These are phyloP conservation scores for Lyophyllum semitale DNA, from an alignment of 768 basidiomycete species.

Conservation along the genomic window DNA sequence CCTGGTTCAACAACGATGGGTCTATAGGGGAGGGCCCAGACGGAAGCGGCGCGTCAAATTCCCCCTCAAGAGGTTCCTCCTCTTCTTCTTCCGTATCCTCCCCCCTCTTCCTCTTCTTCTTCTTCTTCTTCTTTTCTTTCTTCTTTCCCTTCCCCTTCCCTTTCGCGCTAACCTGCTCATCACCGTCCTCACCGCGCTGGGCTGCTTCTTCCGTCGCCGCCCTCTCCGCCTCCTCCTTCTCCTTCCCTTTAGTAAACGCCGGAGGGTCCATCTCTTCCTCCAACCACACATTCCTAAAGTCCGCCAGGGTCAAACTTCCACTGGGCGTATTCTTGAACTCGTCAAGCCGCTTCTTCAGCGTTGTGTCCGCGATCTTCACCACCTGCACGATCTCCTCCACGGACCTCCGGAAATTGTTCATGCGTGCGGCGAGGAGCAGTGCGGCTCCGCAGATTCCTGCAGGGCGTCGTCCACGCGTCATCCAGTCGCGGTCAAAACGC, in stretches of 20 bases:
- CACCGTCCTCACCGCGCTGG: conserved; percentile 27
- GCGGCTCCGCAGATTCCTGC: conserved; percentile 98
- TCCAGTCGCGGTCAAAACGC: conserved; percentile 96
- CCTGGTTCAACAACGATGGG: conserved; percentile 59
- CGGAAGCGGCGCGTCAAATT: conserved; percentile 18
- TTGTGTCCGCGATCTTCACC: conserved; percentile 97
- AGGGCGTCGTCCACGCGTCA: conserved; percentile 91
- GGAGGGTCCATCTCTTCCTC: conserved; percentile 93
- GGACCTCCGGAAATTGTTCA: conserved; percentile 96
- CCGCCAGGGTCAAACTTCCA: conserved; percentile 81
- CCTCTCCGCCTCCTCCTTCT: conserved; percentile 62
- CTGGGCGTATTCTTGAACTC: conserved; percentile 93
- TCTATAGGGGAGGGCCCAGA: conserved; percentile 43
- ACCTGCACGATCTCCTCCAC: conserved; percentile 98
- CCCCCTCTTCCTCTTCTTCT: conserved; percentile 39
- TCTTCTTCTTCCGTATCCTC: conserved; percentile 34
- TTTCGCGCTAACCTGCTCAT: conserved; percentile 27
- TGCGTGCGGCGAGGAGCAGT: conserved; percentile 90
- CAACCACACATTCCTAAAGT: conserved; percentile 89
- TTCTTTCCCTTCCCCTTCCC: conserved; percentile 34
- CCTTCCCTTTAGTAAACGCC: conserved; percentile 78
- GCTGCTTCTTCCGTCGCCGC: conserved; percentile 36
- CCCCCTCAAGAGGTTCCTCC: conserved; percentile 27
- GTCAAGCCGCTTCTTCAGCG: conserved; percentile 87
- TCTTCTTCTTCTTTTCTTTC: conserved; percentile 30